Percentiles rank a stretch among this genome's conserved stretches.
These are phyloP conservation scores for Zopfia rhizophila DNA, from an alignment of 2,329 filamentous ascomycete species.

Conservation along the genomic window DNA sequence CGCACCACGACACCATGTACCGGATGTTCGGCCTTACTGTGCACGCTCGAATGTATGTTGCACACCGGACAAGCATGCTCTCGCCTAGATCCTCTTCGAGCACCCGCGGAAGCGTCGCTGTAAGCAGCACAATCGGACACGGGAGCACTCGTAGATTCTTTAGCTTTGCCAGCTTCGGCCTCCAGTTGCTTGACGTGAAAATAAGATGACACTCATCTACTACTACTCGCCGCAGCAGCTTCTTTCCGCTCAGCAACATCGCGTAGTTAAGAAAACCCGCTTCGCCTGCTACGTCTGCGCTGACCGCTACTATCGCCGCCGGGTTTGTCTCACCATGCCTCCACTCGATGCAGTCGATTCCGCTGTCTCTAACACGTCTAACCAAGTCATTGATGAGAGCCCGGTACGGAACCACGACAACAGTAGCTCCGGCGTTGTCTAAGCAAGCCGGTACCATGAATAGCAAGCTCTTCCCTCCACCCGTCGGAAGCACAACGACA, in stretches of 20 bases:
- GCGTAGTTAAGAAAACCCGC: slow-evolving; percentile 23
- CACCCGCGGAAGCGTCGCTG: slow-evolving; percentile 20
- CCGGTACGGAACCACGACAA: slow-evolving; percentile 30
- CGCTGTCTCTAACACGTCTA: slow-evolving; percentile 1
- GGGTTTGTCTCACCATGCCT: slow-evolving; percentile 20
- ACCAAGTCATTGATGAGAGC: slow-evolving; percentile 26
- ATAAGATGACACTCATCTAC: slow-evolving; percentile 30
- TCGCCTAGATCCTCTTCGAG: slow-evolving; percentile 18
- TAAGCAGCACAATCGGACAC: slow-evolving; percentile 23
- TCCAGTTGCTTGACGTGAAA: slow-evolving; percentile 25
- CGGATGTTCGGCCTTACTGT: slow-evolving; percentile 16
- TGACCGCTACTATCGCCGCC: slow-evolving; percentile 25
- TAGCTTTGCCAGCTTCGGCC: slow-evolving; percentile 19
- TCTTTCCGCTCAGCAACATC: slow-evolving; percentile 16
- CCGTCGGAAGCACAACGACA: slow-evolving; percentile 28
- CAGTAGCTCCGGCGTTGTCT: slow-evolving; percentile 20
- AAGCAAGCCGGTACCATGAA: slow-evolving; percentile 30
- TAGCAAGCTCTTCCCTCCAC: slow-evolving; percentile 35
- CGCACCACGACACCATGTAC: slow-evolving; percentile 22
- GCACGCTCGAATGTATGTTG: slow-evolving; percentile 23
- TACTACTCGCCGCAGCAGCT: slow-evolving; percentile 24
- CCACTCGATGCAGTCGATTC: slow-evolving; percentile 21
- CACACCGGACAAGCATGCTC: slow-evolving; percentile 20
- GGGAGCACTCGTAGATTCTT: slow-evolving; percentile 21
- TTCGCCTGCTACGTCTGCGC: slow-evolving; percentile 21